These are phyloP conservation scores for Tubosaeta sp. DNA, from an alignment of 768 basidiomycete species.

Conservation along the genomic window DNA sequence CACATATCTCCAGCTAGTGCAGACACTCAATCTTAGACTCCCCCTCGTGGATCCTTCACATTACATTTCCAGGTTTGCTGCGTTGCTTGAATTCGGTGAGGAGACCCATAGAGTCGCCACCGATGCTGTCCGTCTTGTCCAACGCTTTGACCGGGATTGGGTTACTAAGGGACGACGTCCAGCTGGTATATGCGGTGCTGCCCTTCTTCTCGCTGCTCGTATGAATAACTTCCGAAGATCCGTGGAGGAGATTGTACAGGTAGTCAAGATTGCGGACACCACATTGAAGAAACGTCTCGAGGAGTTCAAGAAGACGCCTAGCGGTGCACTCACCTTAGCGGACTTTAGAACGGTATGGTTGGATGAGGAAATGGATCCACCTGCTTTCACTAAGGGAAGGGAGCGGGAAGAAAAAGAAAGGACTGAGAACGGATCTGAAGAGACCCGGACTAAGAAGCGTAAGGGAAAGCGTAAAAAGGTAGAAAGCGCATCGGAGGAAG, in stretches of 20 bases:
- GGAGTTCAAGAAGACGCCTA: slow-evolving; percentile 90
- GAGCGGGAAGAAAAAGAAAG: slow-evolving; percentile 60
- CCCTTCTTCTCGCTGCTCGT: slow-evolving; percentile 88
- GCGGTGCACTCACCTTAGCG: slow-evolving; percentile 77
- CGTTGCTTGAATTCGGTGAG: slow-evolving; percentile 93
- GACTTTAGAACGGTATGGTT: slow-evolving; percentile 91
- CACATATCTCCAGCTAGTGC: slow-evolving; percentile 92
- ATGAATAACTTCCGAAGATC: slow-evolving; percentile 98
- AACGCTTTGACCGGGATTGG: slow-evolving; percentile 95
- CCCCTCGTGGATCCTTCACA: slow-evolving; percentile 94
- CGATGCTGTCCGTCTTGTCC: slow-evolving; percentile 90
- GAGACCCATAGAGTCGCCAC: slow-evolving; percentile 88
- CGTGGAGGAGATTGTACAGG: slow-evolving; percentile 94
- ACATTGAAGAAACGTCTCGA: slow-evolving; percentile 91
- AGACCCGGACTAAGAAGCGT: slow-evolving; percentile 26
- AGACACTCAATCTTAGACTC: slow-evolving; percentile 76
- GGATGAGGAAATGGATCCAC: slow-evolving; percentile 89
- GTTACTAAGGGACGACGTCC: slow-evolving; percentile 94
- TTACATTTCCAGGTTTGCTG: slow-evolving; percentile 93
- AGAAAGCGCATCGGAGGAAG: slow-evolving; percentile 35
- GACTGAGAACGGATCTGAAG: slow-evolving; percentile 30
- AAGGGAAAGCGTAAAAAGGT: slow-evolving; percentile 39
- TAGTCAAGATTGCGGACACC: slow-evolving; percentile 97
- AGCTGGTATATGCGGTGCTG: slow-evolving; percentile 96
- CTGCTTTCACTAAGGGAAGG: slow-evolving; percentile 76